Evolutionary conservation across 2,329 filamentous ascomycete genomes (phyloP), one percentile per base, ranked within the genome.

Genomic region (Grosmannia penicillata): DNA sequence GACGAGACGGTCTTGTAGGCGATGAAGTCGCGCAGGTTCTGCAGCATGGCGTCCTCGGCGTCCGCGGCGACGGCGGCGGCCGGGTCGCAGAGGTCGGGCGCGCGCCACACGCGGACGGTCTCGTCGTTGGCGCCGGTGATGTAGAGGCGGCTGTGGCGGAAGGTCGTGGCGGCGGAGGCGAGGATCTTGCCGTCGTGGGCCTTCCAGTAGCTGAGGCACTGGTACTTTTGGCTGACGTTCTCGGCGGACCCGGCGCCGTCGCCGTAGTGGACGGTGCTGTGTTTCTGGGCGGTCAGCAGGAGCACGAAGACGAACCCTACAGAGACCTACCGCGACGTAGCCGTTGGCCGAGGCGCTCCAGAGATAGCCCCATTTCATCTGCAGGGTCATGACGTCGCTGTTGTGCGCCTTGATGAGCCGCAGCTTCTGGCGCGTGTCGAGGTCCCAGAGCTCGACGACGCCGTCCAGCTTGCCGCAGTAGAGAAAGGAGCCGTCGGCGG

Each of bases 71-170:
- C 53, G 13, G 56, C 48, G 17, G 63, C 59, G 0, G 59, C 45
- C 2, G 60, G 57, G 4, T 53, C 51, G 21, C 37, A 40, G 41
- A 60, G 61, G 38, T 63, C 61, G 4, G 65, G 60, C 37, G 93
- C 69, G 47, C 89, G 76, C 91, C 91, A 98, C 17, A 96, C 73
- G 8, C 84, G 82, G 21, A 98, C 75, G 0, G 78, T 81, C 52
- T 86, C 80, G 56, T 98, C 91, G 51, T 93, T 98, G 34, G 85
- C 87, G 8, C 91, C 91, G 0, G 89, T 95, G 36, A 94, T 85
- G 54, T 85, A 91, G n/a, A 91, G 74, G n/a, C 81, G 73, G 42
- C 82, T 74, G 36, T 74, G 71, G 23, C 79, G 72, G 54, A 80
- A 74, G 1, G 65, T 75, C 1, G 79, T 79, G 15, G 81, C 72